These are phyloP conservation scores for Rauvolfia tetraphylla DNA, from an alignment of 257 asterid genomes.

Conservation along the genomic window DNA sequence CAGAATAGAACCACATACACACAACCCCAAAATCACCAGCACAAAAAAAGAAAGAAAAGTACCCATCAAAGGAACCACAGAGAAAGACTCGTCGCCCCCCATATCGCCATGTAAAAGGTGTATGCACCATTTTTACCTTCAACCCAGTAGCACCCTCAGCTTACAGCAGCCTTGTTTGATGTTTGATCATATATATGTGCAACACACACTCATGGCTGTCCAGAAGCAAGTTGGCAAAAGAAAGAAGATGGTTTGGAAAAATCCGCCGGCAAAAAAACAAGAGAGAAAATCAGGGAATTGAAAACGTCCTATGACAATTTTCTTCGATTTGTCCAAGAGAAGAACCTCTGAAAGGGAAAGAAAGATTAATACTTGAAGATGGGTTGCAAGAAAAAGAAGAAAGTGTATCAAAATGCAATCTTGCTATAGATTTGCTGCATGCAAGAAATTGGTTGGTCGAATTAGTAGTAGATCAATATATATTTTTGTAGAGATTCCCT, in stretches of 20 bases:
- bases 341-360: constrained; percentile 17
- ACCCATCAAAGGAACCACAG: constrained; percentile 64
- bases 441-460: neutral
- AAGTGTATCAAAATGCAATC: neutral
- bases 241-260: neutral
- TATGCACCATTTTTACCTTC: constrained; percentile 46
- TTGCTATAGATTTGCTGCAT: neutral
- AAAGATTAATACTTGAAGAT: neutral
- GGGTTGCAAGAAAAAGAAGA: neutral
- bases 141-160: constrained; percentile 14
- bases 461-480: neutral
- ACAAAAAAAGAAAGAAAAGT: constrained; percentile 7
- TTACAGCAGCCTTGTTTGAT: neutral
- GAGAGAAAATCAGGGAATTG: neutral
- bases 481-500: constrained; percentile 9
- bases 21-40: neutral
- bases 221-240: neutral
- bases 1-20: neutral
- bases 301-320: constrained; percentile 6
- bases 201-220: neutral
- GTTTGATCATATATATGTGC: neutral
- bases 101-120: constrained; percentile 61
- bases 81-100: constrained; percentile 60
- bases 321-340: constrained; percentile 18
- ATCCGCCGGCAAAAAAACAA: constrained; percentile 16